Percentiles rank a stretch among this genome's conserved stretches.
Evolutionary conservation across 352 stramenopile genomes (phyloP).

Genomic region (Thalassiosira exigua): DNA sequence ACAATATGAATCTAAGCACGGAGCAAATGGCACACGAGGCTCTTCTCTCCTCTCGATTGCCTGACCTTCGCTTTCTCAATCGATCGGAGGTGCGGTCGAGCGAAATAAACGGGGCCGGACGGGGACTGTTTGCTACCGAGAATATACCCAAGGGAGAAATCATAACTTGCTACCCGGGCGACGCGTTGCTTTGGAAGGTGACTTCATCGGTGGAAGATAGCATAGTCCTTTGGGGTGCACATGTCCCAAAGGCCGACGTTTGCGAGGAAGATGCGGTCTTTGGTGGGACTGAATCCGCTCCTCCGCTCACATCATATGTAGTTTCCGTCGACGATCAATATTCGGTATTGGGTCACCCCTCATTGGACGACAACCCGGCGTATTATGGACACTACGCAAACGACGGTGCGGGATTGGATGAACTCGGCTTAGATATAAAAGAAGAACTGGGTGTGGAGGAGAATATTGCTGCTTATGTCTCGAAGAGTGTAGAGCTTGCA

Average conservation of each 20-base stretch:
- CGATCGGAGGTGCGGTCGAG: background rate
- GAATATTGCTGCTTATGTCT: conserved; percentile 44
- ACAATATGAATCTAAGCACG: background rate
- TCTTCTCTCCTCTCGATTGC: background rate
- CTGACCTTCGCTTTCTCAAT: conserved; percentile 1
- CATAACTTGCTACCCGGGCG: conserved; percentile 9
- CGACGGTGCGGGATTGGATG: conserved; percentile 42
- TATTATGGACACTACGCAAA: conserved; percentile 59
- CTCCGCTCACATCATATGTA: conserved; percentile 30
- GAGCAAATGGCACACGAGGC: background rate
- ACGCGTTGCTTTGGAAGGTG: background rate
- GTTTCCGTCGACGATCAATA: conserved; percentile 34
- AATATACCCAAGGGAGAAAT: conserved; percentile 1
- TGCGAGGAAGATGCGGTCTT: conserved; percentile 37
- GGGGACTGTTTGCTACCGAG: background rate
- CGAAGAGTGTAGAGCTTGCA: conserved; percentile 38
- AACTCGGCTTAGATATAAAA: conserved; percentile 25
- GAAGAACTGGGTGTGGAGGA: conserved; percentile 28
- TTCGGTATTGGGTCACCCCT: conserved; percentile 41
- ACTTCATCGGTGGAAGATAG: conserved; percentile 4
- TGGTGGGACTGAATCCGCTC: conserved; percentile 8
- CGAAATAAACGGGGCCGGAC: background rate
- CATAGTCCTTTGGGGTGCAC: conserved; percentile 35
- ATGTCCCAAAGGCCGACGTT: conserved; percentile 9
- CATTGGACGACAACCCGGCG: conserved; percentile 34